These are phyloP conservation scores for Talaromyces wortmannii DNA, from an alignment of 495 filamentous ascomycete genomes.

Conservation along the genomic window DNA sequence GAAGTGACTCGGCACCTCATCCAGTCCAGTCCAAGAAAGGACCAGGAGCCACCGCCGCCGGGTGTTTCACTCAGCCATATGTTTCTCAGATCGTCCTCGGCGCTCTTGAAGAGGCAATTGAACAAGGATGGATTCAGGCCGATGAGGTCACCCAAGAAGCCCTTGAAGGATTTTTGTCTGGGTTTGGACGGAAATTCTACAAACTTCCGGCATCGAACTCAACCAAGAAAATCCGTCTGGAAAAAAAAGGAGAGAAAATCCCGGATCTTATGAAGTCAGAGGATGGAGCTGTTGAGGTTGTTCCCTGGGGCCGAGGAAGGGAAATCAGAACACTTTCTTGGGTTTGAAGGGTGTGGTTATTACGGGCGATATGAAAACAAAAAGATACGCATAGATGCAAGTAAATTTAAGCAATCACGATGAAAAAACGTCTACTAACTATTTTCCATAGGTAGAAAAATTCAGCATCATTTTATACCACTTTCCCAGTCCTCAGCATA, in stretches of 20 bases:
- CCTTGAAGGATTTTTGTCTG: conserved; percentile 68
- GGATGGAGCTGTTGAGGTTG: conserved; percentile 6
- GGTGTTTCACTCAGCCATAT: conserved; percentile 88
- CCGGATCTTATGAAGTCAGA: conserved; percentile 37
- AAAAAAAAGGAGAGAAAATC: conserved; percentile 54
- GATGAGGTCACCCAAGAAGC: conserved; percentile 63
- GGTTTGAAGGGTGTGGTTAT: background rate
- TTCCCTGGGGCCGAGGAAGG: conserved; percentile 5
- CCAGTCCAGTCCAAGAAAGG: conserved; percentile 64
- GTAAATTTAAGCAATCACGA: too few species aligned
- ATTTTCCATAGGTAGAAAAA: too few species aligned
- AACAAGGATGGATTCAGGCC: conserved; percentile 57
- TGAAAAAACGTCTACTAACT: too few species aligned
- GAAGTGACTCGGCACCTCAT: conserved; percentile 71
- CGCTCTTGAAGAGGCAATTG: conserved; percentile 63
- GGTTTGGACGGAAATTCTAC: conserved; percentile 73
- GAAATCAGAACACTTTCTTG: conserved; percentile 3
- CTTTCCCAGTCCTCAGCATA: too few species aligned
- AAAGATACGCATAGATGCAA: too few species aligned
- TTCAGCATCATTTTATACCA: too few species aligned
- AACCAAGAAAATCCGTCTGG: conserved; percentile 52
- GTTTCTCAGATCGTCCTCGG: conserved; percentile 67
- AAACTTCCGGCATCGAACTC: conserved; percentile 28
- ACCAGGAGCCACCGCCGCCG: conserved; percentile 61
- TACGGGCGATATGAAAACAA: too few species aligned